Evolutionary conservation across 768 basidiomycete species (phyloP).

Genomic region (Podaxis sp.): DNA sequence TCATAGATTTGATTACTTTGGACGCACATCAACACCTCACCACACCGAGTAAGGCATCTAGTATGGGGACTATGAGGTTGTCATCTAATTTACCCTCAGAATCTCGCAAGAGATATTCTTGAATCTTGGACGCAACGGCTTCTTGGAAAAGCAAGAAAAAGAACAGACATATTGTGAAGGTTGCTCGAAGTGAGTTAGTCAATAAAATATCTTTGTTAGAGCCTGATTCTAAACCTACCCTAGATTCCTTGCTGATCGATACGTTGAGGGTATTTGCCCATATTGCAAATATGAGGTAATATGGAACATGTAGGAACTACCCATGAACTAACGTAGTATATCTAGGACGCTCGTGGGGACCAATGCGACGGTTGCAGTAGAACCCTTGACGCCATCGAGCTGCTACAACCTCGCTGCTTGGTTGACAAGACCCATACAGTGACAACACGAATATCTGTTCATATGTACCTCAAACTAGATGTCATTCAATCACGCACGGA

Average conservation of each 20-base stretch:
- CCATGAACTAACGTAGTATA: neutral
- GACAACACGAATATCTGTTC: conserved; percentile 73
- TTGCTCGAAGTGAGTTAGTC: conserved; percentile 65
- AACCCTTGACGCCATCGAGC: conserved; percentile 90
- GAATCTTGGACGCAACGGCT: conserved; percentile 75
- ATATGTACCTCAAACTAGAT: conserved; percentile 92
- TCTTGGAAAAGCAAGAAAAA: conserved; percentile 79
- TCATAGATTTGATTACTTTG: conserved; percentile 89
- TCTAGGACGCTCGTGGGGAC: conserved; percentile 87
- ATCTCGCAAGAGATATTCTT: conserved; percentile 89
- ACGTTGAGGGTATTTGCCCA: conserved; percentile 97
- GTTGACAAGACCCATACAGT: conserved; percentile 80
- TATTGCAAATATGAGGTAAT: conserved; percentile 74
- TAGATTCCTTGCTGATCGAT: conserved; percentile 95
- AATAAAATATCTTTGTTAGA: neutral
- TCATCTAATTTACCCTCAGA: conserved; percentile 37
- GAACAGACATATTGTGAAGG: conserved; percentile 96
- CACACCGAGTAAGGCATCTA: conserved; percentile 74
- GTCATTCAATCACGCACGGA: conserved; percentile 79
- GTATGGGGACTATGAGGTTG: neutral
- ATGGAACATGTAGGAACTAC: neutral
- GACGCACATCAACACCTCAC: conserved; percentile 85
- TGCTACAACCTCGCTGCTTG: conserved; percentile 93
- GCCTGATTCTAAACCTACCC: neutral
- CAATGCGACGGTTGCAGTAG: conserved; percentile 95